Base-by-base conservation (phyloP, 179 eudicot genomes). In the Nepenthes alata region DNA sequence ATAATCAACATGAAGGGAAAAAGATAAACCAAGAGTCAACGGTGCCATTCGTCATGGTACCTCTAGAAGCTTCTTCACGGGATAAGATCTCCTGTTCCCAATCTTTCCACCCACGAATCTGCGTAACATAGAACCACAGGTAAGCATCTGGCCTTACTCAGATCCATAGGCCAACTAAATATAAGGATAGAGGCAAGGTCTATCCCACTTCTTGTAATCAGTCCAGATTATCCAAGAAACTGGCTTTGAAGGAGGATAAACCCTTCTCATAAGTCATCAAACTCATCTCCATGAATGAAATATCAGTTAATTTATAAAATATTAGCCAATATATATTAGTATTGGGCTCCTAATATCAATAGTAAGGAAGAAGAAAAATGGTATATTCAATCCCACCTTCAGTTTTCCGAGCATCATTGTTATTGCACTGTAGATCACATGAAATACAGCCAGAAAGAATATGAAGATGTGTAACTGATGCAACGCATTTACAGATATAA, bases 401-500 rank as follows among this genome's bases (percentile, higher is more conserved):
- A 84, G 63, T 78, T 89, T 83, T 61, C 97, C 98, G 37, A 87
- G 85, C 45, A 61, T 47, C 98, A 93, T 93, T 9, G 96, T 90
- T 11, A 82, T 60, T 55, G 87, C 82, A 70, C 94, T 79, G 67
- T 80, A 87, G 2, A 89, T 35, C 14, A 89, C 97, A 77, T 93
- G 98, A 69, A 87, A 89, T 11, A 87, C 86, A 4, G 98, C 98
- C 77, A 93, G 81, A 67, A 93, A 93, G 85, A 93, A 93, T 70
- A 93, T 93, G 80, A 93, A 85, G 74, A 93, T 85, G 81, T 93
- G 97, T 36, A 93, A 67, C 51, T 93, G 98, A 79, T 93, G 98
- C 67, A 89, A 61, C 54, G 82, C 98, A 61, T 79, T 53, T 49
- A 53, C 60, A 58, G 97, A 81, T 68, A 93, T 85, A 59, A 93